Conservation (phyloP, 1,284 basidiomycete species). For the Cerioporus squamosus region DNA sequence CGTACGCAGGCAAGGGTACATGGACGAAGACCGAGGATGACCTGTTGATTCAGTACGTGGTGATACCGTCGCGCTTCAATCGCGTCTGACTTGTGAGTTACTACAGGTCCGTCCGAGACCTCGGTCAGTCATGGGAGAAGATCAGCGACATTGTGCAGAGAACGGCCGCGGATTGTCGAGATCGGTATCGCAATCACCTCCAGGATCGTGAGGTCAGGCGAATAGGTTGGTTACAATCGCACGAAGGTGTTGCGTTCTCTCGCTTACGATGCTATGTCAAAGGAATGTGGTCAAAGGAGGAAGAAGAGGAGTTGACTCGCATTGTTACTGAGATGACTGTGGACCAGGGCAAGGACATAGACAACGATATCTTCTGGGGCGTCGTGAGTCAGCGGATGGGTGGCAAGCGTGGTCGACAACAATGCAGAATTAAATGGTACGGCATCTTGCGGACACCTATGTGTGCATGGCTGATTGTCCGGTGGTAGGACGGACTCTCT, state of each 20-base stretch:
- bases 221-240: background rate
- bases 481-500: conserved; percentile 69
- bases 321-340: conserved; percentile 77
- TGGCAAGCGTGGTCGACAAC: conserved; percentile 71
- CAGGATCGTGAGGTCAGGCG: conserved; percentile 53
- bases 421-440: conserved; percentile 86
- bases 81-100: background rate
- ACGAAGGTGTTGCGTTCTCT: background rate
- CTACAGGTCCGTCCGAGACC: conserved; percentile 62
- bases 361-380: conserved; percentile 83
- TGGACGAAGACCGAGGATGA: conserved; percentile 76
- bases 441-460: background rate
- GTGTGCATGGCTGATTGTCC: background rate
- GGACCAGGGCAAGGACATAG: conserved; percentile 67
- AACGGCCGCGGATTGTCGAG: conserved; percentile 79
- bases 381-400: conserved; percentile 78
- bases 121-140: conserved; percentile 82
- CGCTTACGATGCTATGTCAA: background rate
- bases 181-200: conserved; percentile 82
- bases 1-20: conserved; percentile 66
- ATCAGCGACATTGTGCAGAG: conserved; percentile 70
- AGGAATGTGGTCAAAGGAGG: conserved; percentile 74
- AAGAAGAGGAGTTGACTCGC: conserved; percentile 69
- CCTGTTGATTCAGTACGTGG: conserved; percentile 58
- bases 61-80: background rate